phyloP scores from a whole-genome alignment of 2,329 filamentous ascomycete species.

The Sporothrix protearum region DNA sequence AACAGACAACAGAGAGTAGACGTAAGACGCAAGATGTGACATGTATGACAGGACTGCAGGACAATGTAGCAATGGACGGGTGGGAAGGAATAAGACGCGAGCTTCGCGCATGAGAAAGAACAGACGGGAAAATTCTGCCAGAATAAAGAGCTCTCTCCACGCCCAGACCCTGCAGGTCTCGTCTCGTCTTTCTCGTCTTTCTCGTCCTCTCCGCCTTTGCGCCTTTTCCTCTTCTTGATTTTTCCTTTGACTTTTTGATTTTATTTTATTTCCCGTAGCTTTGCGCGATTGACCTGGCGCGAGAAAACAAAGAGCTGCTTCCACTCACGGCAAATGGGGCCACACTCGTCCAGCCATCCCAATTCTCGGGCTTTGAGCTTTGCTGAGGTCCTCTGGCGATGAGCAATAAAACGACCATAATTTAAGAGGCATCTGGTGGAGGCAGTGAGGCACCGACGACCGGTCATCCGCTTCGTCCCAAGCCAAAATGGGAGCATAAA shows the following conservation, averaged over 20 bases:
- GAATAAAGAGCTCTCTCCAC: not conserved
- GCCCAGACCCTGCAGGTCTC: not conserved
- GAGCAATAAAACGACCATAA: not conserved
- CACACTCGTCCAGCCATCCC: not conserved
- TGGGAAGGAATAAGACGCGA: not conserved
- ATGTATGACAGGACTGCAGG: not conserved
- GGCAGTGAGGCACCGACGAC: constrained; percentile 4
- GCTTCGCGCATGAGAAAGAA: not conserved
- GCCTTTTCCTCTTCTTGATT: not conserved
- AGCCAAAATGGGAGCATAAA: not conserved
- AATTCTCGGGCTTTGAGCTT: not conserved
- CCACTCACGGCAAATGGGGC: too few relatives aligned
- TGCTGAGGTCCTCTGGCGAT: not conserved
- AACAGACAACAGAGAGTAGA: not conserved
- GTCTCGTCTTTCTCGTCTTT: not conserved
- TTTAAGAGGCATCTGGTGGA: not conserved
- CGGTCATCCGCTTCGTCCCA: not conserved
- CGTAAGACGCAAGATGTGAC: constrained; percentile 11
- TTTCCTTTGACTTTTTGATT: not conserved
- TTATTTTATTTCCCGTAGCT: not conserved
- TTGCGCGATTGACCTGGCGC: not conserved
- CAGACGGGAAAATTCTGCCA: constrained; percentile 13
- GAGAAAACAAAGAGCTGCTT: not conserved
- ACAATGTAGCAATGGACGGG: not conserved
- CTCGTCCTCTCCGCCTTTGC: not conserved